phyloP scores from a whole-genome alignment of 1,284 basidiomycete species.

The Caloboletus firmus region DNA sequence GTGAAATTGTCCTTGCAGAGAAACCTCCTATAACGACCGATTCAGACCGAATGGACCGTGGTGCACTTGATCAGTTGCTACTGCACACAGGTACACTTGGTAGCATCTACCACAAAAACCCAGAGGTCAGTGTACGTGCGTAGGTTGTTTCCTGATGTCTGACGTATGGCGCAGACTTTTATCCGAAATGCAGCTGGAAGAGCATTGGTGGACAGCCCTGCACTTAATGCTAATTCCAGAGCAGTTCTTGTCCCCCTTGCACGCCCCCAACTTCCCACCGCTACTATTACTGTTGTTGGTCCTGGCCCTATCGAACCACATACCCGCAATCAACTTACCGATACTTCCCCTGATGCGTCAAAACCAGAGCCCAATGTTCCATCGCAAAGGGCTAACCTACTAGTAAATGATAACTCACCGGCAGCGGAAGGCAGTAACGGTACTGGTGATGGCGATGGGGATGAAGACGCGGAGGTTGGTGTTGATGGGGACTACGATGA shows the following conservation, averaged over 20 bases:
- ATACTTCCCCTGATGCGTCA: slow-evolving; percentile 20
- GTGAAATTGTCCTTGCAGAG: slow-evolving; percentile 89
- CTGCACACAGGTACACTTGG: slow-evolving; percentile 82
- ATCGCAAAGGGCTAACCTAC: slow-evolving; percentile 11
- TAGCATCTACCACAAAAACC: slow-evolving; percentile 88
- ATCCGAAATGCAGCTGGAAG: slow-evolving; percentile 77
- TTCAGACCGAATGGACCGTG: slow-evolving; percentile 95
- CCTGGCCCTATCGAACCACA: slow-evolving; percentile 65
- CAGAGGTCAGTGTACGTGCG: slow-evolving; percentile 56
- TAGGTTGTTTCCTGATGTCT: slow-evolving; percentile 5
- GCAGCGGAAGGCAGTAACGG: not conserved
- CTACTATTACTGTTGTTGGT: slow-evolving; percentile 53
- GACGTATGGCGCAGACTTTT: slow-evolving; percentile 61
- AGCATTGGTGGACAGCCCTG: slow-evolving; percentile 73
- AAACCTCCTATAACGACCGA: slow-evolving; percentile 98
- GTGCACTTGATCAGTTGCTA: slow-evolving; percentile 87
- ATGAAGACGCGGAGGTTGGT: slow-evolving; percentile 16
- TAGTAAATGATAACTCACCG: slow-evolving; percentile 4
- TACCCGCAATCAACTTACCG: slow-evolving; percentile 21
- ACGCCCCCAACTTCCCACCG: slow-evolving; percentile 50
- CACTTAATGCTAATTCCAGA: slow-evolving; percentile 72
- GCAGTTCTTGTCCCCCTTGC: slow-evolving; percentile 65
- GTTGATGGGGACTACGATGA: slow-evolving; percentile 36
- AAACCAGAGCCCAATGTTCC: slow-evolving; percentile 15
- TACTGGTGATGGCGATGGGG: slow-evolving; percentile 3